phyloP scores from a whole-genome alignment of 306 rosid genomes.

The Glycine soja region DNA sequence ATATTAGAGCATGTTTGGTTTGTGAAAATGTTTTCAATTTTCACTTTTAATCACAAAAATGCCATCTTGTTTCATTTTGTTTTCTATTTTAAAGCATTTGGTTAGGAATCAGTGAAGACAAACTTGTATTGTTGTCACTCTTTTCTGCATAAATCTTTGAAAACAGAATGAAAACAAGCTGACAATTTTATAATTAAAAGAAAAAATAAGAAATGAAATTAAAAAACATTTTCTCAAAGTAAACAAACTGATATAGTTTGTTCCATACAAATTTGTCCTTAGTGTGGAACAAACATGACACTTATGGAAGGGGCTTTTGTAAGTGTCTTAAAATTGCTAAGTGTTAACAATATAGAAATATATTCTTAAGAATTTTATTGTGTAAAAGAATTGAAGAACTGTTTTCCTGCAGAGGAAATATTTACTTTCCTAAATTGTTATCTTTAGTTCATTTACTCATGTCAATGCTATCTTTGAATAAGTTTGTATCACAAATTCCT shows the following conservation, averaged over 20 bases:
- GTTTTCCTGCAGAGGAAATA: neutral
- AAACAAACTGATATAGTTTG: neutral
- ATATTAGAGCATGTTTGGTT: neutral
- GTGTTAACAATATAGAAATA: neutral
- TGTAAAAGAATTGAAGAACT: constrained; percentile 23
- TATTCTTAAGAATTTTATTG: neutral
- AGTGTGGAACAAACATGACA: constrained; percentile 10
- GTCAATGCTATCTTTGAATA: neutral
- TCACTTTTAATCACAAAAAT: neutral
- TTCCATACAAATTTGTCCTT: neutral
- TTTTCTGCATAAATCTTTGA: neutral
- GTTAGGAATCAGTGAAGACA: neutral
- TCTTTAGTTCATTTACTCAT: neutral
- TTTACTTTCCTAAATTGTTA: constrained; percentile 16
- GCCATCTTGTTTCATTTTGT: neutral
- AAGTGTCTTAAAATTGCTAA: constrained; percentile 1
- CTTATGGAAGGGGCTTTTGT: neutral
- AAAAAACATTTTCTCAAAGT: neutral
- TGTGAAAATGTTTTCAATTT: neutral
- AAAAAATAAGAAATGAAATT: neutral
- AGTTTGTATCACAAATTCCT: neutral
- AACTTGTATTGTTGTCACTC: neutral
- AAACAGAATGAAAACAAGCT: neutral
- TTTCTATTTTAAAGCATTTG: neutral
- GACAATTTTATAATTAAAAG: neutral